Conservation (phyloP, 331 rosid species). For the Spiraea crenata region DNA sequence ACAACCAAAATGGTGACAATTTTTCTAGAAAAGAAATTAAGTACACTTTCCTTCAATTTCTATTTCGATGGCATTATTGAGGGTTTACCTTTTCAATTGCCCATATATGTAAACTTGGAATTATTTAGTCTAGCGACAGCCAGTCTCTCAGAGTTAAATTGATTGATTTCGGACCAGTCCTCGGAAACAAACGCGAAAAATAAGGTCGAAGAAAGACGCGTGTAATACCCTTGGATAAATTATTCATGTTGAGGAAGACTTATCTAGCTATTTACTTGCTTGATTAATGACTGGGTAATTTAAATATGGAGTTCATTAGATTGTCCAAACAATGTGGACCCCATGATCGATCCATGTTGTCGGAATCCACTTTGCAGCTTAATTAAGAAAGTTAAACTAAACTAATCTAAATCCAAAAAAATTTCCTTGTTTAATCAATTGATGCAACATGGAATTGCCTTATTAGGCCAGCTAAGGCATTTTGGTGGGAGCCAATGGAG, state of each 20-base stretch:
- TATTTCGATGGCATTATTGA: conserved; percentile 30
- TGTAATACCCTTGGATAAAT: neutral
- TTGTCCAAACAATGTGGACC: conserved; percentile 37
- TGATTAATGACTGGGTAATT: conserved; percentile 6
- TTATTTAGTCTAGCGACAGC: neutral
- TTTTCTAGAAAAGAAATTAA: conserved; percentile 17
- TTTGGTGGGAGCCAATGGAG: conserved; percentile 34
- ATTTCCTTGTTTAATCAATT: conserved; percentile 1
- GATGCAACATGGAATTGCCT: conserved; percentile 31
- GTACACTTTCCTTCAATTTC: conserved; percentile 32
- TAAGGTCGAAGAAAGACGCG: neutral
- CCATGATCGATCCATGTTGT: conserved; percentile 32
- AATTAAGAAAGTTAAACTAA: neutral
- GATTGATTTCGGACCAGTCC: too few relatives aligned
- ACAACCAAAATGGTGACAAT: conserved; percentile 38
- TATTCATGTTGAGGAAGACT: conserved; percentile 15
- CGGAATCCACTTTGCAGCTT: conserved; percentile 28
- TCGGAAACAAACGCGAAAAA: too few relatives aligned
- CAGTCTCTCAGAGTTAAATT: too few relatives aligned
- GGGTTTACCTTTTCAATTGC: conserved; percentile 14
- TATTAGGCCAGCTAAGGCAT: conserved; percentile 24
- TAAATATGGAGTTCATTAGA: conserved; percentile 20
- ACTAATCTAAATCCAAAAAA: neutral
- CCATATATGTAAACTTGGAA: conserved; percentile 6
- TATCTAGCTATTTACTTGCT: conserved; percentile 10